Evolutionary conservation across 805 yeast genomes (phyloP).

Genomic region (Hagleromyces aurorensis): DNA sequence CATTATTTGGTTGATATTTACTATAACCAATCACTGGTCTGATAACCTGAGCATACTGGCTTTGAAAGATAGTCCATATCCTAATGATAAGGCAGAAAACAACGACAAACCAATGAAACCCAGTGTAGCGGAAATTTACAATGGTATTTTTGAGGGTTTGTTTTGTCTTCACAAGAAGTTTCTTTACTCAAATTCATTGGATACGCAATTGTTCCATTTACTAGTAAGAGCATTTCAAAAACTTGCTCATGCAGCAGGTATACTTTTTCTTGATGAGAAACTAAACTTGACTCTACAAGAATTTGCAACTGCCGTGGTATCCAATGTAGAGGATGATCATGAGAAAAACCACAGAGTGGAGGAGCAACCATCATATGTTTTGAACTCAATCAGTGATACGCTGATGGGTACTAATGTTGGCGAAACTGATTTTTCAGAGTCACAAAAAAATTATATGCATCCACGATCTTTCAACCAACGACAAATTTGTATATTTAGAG

Average conservation of each 20-base stretch:
- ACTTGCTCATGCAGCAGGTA: constrained; percentile 74
- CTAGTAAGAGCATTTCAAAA: constrained; percentile 70
- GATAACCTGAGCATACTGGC: constrained; percentile 47
- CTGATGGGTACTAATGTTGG: constrained; percentile 8
- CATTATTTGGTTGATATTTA: constrained; percentile 46
- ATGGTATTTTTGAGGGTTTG: constrained; percentile 34
- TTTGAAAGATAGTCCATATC: constrained; percentile 33
- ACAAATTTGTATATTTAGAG: constrained; percentile 70
- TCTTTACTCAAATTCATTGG: constrained; percentile 54
- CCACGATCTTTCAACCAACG: constrained; percentile 51
- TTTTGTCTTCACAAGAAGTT: constrained; percentile 42
- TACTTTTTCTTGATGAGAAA: constrained; percentile 47
- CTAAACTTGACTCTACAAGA: constrained; percentile 50
- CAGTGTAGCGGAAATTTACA: constrained; percentile 24
- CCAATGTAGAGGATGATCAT: constrained; percentile 39
- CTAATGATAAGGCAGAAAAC: constrained; percentile 26
- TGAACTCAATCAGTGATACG: constrained; percentile 20
- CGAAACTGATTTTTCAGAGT: constrained; percentile 1
- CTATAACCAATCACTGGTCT: constrained; percentile 44
- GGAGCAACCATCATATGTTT: constrained; percentile 7
- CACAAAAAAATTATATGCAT: constrained; percentile 21
- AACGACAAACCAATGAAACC: constrained; percentile 5
- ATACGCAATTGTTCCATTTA: constrained; percentile 59
- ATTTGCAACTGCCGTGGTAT: constrained; percentile 40
- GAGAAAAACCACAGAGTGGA: constrained; percentile 2